Conservation (phyloP, 345 rosid species). For the Kernera saxatilis region DNA sequence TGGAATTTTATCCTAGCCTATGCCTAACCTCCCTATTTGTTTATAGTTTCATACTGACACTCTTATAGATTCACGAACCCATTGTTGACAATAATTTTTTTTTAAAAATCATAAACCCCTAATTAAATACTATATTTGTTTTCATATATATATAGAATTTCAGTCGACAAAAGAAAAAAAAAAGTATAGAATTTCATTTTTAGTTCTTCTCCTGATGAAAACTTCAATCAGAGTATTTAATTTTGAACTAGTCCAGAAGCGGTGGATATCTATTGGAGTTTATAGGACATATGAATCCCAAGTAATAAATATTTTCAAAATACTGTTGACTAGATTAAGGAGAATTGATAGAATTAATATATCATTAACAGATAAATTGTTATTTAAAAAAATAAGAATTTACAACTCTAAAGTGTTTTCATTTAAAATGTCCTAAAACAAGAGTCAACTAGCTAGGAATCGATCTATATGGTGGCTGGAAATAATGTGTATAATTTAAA, state of each 20-base stretch:
- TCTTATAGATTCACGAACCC: background rate
- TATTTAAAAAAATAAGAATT: background rate
- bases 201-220: background rate
- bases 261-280: background rate
- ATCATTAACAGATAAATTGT: background rate
- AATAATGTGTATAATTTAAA: background rate
- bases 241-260: background rate
- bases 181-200: background rate
- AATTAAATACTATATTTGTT: background rate
- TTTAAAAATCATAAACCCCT: background rate
- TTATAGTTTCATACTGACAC: background rate
- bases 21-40: conserved; percentile 12
- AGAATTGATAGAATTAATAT: background rate
- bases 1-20: conserved; percentile 25
- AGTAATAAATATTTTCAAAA: background rate
- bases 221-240: background rate
- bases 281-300: conserved; percentile 2
- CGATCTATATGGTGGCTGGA: conserved; percentile 26
- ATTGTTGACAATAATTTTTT: background rate
- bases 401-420: conserved; percentile 4
- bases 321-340: conserved; percentile 22
- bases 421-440: conserved; percentile 9
- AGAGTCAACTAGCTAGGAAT: conserved; percentile 32
- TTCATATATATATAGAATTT: background rate
- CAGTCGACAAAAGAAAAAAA: background rate